Conservation (phyloP, 192 early-diverging fungal genomes). For the Backusella westeae region DNA sequence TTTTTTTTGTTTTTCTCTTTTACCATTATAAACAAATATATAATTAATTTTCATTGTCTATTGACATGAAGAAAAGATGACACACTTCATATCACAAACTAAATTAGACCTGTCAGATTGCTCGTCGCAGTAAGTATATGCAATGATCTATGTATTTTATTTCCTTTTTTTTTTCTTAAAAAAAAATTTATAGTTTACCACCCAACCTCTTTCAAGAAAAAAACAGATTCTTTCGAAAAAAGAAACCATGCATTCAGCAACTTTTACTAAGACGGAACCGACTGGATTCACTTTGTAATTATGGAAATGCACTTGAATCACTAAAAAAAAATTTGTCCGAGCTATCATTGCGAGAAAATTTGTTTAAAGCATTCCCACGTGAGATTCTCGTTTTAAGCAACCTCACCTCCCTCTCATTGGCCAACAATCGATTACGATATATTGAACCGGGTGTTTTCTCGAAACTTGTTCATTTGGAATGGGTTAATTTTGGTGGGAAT, state of each 20-base stretch:
- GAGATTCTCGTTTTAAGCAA: conserved; percentile 37
- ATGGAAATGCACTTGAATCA: conserved; percentile 20
- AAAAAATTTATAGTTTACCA: neutral
- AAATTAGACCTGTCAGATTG: conserved; percentile 17
- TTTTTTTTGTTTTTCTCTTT: neutral
- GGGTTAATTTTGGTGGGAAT: conserved; percentile 28
- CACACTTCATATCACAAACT: neutral
- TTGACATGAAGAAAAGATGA: neutral
- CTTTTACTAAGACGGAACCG: conserved; percentile 23
- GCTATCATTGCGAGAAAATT: conserved; percentile 41
- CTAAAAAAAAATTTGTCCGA: conserved; percentile 32
- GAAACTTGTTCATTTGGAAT: conserved; percentile 12
- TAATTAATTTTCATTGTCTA: neutral
- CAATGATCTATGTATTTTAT: neutral
- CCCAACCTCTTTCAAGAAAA: conserved; percentile 13
- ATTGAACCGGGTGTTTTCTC: conserved; percentile 16
- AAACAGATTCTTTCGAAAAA: neutral
- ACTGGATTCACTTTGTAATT: conserved; percentile 3
- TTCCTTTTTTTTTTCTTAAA: neutral
- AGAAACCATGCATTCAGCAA: neutral
- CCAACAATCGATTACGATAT: conserved; percentile 31
- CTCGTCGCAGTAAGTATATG: neutral
- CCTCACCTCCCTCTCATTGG: conserved; percentile 40
- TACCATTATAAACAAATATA: conserved; percentile 1
- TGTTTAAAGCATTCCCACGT: conserved; percentile 35